Evolutionary conservation across 140 eudicot genomes (phyloP).

Genomic region (Oenanthe javanica): DNA sequence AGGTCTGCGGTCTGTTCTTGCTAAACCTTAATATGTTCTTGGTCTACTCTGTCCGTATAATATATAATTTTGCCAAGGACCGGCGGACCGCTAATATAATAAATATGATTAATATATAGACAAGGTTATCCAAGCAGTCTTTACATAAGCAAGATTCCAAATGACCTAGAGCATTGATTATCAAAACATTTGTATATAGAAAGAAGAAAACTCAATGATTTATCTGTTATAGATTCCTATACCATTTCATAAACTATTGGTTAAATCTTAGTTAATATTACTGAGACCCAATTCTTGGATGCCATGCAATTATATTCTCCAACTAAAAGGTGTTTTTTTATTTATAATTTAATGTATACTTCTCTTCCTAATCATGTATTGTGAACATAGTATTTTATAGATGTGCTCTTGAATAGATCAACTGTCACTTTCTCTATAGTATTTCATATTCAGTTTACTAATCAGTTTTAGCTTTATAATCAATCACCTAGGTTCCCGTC

Average conservation of each 20-base stretch:
- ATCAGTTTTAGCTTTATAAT: slow-evolving; percentile 25
- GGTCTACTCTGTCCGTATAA: neutral
- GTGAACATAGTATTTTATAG: neutral
- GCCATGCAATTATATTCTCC: slow-evolving; percentile 9
- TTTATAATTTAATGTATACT: neutral
- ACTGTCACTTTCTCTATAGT: slow-evolving; percentile 38
- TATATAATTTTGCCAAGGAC: neutral
- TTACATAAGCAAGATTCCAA: neutral
- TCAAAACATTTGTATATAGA: neutral
- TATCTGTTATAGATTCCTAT: neutral
- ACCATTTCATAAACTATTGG: neutral
- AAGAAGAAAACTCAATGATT: neutral
- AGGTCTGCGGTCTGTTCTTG: neutral
- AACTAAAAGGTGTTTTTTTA: neutral
- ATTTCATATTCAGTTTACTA: slow-evolving; percentile 24
- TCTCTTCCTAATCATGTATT: neutral
- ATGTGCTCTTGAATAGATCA: neutral
- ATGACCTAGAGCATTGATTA: neutral
- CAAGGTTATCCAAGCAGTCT: neutral
- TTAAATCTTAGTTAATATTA: neutral
- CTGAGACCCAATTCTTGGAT: neutral
- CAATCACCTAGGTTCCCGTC: slow-evolving; percentile 18
- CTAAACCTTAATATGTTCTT: neutral
- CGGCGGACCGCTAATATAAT: neutral
- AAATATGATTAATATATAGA: neutral